Conservation (phyloP, 1,284 basidiomycete species). For the Rugosomyces carneus region DNA sequence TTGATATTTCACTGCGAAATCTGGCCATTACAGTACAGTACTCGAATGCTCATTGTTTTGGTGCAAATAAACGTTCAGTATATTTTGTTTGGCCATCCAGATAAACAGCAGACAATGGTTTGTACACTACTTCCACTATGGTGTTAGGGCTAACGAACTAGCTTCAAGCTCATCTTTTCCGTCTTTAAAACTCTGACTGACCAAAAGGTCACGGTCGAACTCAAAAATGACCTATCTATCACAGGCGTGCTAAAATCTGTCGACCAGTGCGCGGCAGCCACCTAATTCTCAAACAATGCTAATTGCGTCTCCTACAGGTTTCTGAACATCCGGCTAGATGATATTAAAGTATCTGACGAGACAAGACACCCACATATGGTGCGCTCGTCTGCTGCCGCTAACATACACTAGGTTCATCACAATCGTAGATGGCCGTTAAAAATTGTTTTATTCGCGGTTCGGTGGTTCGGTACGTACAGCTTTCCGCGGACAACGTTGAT, state of each 20-base stretch:
- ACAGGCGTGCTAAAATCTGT: slow-evolving; percentile 96
- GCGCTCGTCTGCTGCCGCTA: slow-evolving; percentile 18
- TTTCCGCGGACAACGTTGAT: slow-evolving; percentile 91
- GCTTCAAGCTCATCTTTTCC: slow-evolving; percentile 82
- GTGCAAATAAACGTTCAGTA: no score
- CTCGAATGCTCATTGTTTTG: no score
- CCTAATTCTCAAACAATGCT: neutral
- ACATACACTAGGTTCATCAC: neutral
- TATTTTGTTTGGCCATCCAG: neutral
- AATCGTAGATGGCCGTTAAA: slow-evolving; percentile 88
- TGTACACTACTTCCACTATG: neutral
- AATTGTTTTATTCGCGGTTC: slow-evolving; percentile 99
- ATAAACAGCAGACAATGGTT: slow-evolving; percentile 4
- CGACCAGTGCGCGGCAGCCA: slow-evolving; percentile 71
- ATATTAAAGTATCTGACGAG: slow-evolving; percentile 90
- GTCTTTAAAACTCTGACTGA: slow-evolving; percentile 99
- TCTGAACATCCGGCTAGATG: slow-evolving; percentile 94
- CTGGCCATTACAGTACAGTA: no score
- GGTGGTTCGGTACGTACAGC: slow-evolving; percentile 95
- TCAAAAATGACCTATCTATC: slow-evolving; percentile 98
- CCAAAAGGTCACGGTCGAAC: slow-evolving; percentile 94
- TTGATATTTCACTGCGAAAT: no score
- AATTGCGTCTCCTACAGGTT: slow-evolving; percentile 57
- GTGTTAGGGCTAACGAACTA: neutral
- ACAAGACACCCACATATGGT: slow-evolving; percentile 98